A percentile compares a stretch with the other conserved stretches of the same genome.
These are phyloP conservation scores for Termitomyces sp. DNA, from an alignment of 1,284 basidiomycete species.

Conservation along the genomic window DNA sequence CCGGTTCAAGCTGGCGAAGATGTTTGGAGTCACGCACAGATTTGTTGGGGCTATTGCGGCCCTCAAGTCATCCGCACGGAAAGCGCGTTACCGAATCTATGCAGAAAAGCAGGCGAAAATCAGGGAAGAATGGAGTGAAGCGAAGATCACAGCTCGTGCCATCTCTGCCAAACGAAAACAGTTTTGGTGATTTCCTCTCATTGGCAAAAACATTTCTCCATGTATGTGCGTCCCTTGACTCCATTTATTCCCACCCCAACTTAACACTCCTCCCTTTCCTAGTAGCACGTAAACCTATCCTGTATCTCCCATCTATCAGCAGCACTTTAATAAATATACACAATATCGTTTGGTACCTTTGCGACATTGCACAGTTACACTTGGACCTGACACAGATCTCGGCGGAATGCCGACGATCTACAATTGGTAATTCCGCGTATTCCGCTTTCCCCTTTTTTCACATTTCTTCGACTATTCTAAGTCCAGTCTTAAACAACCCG, in stretches of 20 bases:
- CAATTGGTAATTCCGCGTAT: slow-evolving; percentile 26
- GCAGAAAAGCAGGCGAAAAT: slow-evolving; percentile 33
- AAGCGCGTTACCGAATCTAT: slow-evolving; percentile 29
- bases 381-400: slow-evolving; percentile 11
- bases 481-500: slow-evolving; percentile 3
- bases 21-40: slow-evolving; percentile 51
- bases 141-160: slow-evolving; percentile 47
- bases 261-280: neutral
- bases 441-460: slow-evolving; percentile 20
- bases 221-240: slow-evolving; percentile 5
- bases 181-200: slow-evolving; percentile 45
- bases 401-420: slow-evolving; percentile 30
- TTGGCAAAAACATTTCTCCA: slow-evolving; percentile 4
- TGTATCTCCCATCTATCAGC: slow-evolving; percentile 1
- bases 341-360: neutral
- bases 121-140: slow-evolving; percentile 56
- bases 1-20: slow-evolving; percentile 47
- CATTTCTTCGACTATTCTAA: neutral
- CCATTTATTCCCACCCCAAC: neutral
- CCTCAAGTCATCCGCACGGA: slow-evolving; percentile 42
- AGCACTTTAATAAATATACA: neutral
- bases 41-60: slow-evolving; percentile 58
- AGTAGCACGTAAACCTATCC: neutral
- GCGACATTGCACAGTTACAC: neutral
- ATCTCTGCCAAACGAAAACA: slow-evolving; percentile 52